Percentiles rank a stretch among this genome's conserved stretches.
These are phyloP conservation scores for Brassica napus DNA, from an alignment of 345 rosid species.

Conservation along the genomic window Da-Ae NC_063448.1:50248501-50249000, in stretches of 20 bases:
- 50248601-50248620: constrained; percentile 78
- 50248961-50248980: constrained; percentile 91
- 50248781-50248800: constrained; percentile 78
- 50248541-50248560: constrained; percentile 49
- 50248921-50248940: constrained; percentile 87
- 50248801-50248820: constrained; percentile 96
- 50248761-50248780: constrained; percentile 69
- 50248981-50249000: constrained; percentile 97
- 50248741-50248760: constrained; percentile 88
- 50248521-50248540: constrained; percentile 70
- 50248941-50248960: constrained; percentile 77
- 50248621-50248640: constrained; percentile 59
- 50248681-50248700: constrained; percentile 12
- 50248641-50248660: constrained; percentile 11
- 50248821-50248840: constrained; percentile 28
- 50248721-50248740: constrained; percentile 94
- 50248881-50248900: constrained; percentile 2
- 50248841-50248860: constrained; percentile 11
- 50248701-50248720: constrained; percentile 2
- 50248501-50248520: constrained; percentile 83
- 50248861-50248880: background rate
- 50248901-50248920: constrained; percentile 88
- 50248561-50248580: constrained; percentile 63
- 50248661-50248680: constrained; percentile 13
- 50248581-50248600: constrained; percentile 66